Evolutionary conservation across 768 basidiomycete genomes (phyloP), one percentile per base, ranked within the genome.

Genomic region (Tricholomella constricta): DNA sequence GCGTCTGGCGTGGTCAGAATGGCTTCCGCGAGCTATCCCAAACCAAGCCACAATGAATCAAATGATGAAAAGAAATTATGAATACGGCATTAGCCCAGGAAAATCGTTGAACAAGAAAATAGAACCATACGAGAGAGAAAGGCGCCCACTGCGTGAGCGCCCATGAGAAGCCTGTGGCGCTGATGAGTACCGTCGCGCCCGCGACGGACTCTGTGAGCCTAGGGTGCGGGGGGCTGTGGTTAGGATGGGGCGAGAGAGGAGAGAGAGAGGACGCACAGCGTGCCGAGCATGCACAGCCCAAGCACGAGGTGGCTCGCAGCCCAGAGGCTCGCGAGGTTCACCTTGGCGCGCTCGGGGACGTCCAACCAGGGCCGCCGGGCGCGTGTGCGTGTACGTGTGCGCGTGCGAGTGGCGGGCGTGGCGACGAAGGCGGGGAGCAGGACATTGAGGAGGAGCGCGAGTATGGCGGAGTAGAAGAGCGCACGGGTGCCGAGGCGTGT

Each of bases 101-200:
- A 19, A 37, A 10, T 38, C 25, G 31, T 19, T 4, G 4, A 12
- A 17, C 12, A 32, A 9, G 12, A 40, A 32, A 23, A 31, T 52
- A 25, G 25, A 15, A 72, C 84, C n/a, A 42, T 58, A 95, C 92
- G 63, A 98, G 69, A 0, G 93, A 85, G 70, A 92, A 96, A 2
- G 95, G 95, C 3, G 86, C 93, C 96, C 95, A 98, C 69, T 89
- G 88, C 0, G 87, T 82, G 46, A 98, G 79, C 5, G 94, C 93
- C 91, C 90, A 97, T n/a, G 90, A 88, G 61, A 97, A 88, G 0
- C 96, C 96, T 6, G 87, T 86, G 11, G 89, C 59, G 7, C 86
- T 81, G 45, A 97, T 82, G 54, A 98, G 78, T 11, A 85, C 51
- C 0, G 89, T 93, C 15, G 92, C 88, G 0, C 88, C 85, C 14